phyloP scores from a whole-genome alignment of 805 yeast genomes.

The Candida germanica region DNA sequence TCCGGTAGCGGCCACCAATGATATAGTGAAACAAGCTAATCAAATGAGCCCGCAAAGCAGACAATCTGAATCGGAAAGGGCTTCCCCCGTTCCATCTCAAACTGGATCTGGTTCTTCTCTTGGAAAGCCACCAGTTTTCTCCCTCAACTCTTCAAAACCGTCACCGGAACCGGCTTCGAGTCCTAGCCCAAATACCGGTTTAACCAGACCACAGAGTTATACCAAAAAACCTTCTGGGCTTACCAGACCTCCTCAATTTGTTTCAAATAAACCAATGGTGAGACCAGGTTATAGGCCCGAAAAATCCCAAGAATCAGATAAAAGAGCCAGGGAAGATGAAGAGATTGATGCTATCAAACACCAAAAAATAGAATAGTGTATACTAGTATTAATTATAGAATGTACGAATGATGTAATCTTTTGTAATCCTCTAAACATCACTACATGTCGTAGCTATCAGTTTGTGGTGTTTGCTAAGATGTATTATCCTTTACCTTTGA shows the following conservation, averaged over 20 bases:
- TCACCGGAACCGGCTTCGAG: background rate
- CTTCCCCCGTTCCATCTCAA: background rate
- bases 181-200: background rate
- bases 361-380: no score
- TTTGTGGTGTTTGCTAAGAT: no score
- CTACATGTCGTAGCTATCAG: no score
- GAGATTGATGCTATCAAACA: no score
- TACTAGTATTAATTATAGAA: no score
- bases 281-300: slow-evolving; percentile 11
- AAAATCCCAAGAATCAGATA: background rate
- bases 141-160: background rate
- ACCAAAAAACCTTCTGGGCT: slow-evolving; percentile 4
- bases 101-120: slow-evolving; percentile 7
- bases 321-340: background rate
- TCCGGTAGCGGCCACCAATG: slow-evolving; percentile 2
- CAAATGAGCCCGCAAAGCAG: background rate
- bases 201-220: slow-evolving; percentile 8
- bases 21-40: slow-evolving; percentile 9
- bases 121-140: slow-evolving; percentile 23
- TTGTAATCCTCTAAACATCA: no score
- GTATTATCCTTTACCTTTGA: no score
- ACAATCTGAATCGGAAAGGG: background rate
- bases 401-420: no score
- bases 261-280: slow-evolving; percentile 30
- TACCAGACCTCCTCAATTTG: slow-evolving; percentile 33